Evolutionary conservation across 2,329 filamentous ascomycete species (phyloP), one percentile per base, ranked within the genome.

Genomic region (Neophaeococcomyces aloes): DNA sequence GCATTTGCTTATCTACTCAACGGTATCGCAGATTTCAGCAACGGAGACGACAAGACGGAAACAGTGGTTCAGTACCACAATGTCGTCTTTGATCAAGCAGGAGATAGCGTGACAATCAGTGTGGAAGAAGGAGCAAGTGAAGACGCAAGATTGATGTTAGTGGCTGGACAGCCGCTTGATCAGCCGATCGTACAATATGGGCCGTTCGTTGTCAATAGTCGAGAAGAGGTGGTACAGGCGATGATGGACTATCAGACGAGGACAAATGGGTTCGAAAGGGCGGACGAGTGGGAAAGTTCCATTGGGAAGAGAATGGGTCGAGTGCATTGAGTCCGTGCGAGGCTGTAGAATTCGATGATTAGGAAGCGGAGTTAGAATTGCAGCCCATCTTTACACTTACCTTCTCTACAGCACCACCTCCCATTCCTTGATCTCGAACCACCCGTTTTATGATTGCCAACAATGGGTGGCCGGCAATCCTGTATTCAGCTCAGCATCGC

Each of bases 1-100:
- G 79, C 85, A 1, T 96, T 96, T 58, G 80, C 81, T 13, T 96
- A 95, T 62, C 81, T 78, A 3, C 70, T 96, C n/a, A 72, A 79
- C 47, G 89, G 89, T 17, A 76, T 73, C 6, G 79, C 78, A 1
- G 67, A 61, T 68, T 55, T 84, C 82, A 44, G 33, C 57, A 60
- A 49, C 53, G 56, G 57, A 56, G 53, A 32, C 45, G 54, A 42
- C 2, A 35, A 29, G 15, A 13, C 42, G 2, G 69, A 65, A 40
- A 66, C 66, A 2, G 74, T 89, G 11, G 70, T 71, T 44, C 75
- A 83, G 58, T 95, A 79, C 61, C 80, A 95, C 65, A 95, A 91
- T 60, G 83, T 91, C 18, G 85, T 95, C 4, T 94, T 96, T 58
- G 81, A 86, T 56, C 75, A 79, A 51, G 70, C 75, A 21, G 89